These are phyloP conservation scores for Corylus avellana DNA, from an alignment of 306 rosid species.

Conservation along the genomic window DNA sequence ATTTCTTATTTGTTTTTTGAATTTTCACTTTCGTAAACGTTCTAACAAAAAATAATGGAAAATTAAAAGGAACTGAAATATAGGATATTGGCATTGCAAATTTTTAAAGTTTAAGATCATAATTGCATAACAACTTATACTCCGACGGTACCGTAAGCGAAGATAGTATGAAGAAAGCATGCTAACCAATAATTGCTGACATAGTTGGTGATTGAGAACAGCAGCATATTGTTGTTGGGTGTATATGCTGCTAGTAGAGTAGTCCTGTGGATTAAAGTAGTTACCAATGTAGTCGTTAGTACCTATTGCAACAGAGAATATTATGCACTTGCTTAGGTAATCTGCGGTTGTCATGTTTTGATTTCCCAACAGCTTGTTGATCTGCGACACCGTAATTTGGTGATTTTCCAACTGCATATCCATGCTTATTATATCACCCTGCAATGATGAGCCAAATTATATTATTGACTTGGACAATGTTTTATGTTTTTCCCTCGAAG, in stretches of 20 bases:
- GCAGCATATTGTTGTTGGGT: conserved; percentile 19
- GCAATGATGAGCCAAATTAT: background rate
- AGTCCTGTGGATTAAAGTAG: conserved; percentile 18
- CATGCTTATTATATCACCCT: conserved; percentile 30
- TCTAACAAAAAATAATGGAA: no score
- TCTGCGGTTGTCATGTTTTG: background rate
- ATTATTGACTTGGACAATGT: no score
- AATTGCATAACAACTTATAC: no score
- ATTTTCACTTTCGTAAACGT: no score
- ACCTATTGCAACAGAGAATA: conserved; percentile 19
- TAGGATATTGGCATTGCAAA: no score
- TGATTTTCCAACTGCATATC: conserved; percentile 26
- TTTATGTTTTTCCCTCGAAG: no score
- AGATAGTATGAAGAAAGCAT: background rate
- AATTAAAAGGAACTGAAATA: no score
- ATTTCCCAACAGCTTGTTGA: background rate
- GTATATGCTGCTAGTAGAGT: conserved; percentile 5
- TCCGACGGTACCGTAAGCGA: no score
- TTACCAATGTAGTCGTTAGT: conserved; percentile 28
- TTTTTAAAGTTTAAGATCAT: no score
- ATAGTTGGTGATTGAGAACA: background rate
- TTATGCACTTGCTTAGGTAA: conserved; percentile 26
- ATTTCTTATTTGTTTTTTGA: no score
- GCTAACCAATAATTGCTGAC: conserved; percentile 15
- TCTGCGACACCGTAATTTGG: background rate